These are phyloP conservation scores for Ustilago bromivora DNA, from an alignment of 1,284 basidiomycete species.

Conservation along the genomic window DNA sequence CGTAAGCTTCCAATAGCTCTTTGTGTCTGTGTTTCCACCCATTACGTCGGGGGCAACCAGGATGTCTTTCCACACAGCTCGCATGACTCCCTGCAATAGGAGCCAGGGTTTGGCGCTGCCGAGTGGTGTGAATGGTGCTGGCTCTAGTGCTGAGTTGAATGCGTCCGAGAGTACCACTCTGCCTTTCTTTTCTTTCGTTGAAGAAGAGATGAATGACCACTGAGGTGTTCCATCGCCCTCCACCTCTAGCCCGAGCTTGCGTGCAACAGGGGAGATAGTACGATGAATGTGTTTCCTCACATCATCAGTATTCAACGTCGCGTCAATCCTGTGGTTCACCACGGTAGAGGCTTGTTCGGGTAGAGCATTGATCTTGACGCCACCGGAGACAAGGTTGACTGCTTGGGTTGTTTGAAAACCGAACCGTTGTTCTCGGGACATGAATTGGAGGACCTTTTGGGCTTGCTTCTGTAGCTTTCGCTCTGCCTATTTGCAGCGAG, in stretches of 20 bases:
- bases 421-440: slow-evolving; percentile 66
- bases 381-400: slow-evolving; percentile 77
- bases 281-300: slow-evolving; percentile 72
- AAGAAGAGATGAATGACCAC: slow-evolving; percentile 23
- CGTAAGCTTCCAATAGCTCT: slow-evolving; percentile 74
- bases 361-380: slow-evolving; percentile 78
- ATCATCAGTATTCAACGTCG: slow-evolving; percentile 72
- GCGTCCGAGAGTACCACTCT: slow-evolving; percentile 65
- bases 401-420: slow-evolving; percentile 79
- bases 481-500: slow-evolving; percentile 2
- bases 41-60: slow-evolving; percentile 74
- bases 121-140: slow-evolving; percentile 74
- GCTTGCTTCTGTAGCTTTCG: slow-evolving; percentile 24
- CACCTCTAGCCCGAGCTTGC: slow-evolving; percentile 74
- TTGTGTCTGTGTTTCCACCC: slow-evolving; percentile 74
- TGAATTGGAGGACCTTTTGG: slow-evolving; percentile 12
- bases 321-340: slow-evolving; percentile 76
- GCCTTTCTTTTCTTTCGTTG: background rate
- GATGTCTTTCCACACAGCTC: slow-evolving; percentile 69
- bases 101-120: slow-evolving; percentile 70
- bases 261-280: slow-evolving; percentile 72
- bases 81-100: slow-evolving; percentile 74
- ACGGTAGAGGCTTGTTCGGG: slow-evolving; percentile 75
- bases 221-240: slow-evolving; percentile 37
- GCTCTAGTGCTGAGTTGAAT: slow-evolving; percentile 73